These are phyloP conservation scores for Boletellus ananiceps DNA, from an alignment of 768 basidiomycete genomes.

Conservation along the genomic window DNA sequence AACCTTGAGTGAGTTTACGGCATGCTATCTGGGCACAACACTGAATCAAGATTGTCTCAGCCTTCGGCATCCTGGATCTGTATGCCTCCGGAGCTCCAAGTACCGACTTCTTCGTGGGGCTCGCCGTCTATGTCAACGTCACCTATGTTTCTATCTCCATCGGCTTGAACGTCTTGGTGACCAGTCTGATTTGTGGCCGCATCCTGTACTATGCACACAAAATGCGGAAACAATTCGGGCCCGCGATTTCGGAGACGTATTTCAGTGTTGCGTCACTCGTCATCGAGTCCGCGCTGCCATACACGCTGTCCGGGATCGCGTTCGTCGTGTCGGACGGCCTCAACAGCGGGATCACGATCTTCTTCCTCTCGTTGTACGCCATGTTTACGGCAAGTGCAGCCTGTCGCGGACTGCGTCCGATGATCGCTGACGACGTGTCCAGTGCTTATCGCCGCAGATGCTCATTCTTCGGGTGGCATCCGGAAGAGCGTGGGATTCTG, in stretches of 20 bases:
- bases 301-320: constrained; percentile 11
- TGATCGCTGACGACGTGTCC: not conserved
- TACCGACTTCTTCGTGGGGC: constrained; percentile 5
- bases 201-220: constrained; percentile 8
- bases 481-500: constrained; percentile 9
- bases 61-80: constrained; percentile 9
- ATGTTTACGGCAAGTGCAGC: constrained; percentile 10
- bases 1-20: not conserved
- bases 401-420: not conserved
- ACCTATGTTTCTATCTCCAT: constrained; percentile 9
- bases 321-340: constrained; percentile 9
- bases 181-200: constrained; percentile 12
- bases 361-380: constrained; percentile 12
- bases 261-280: constrained; percentile 5
- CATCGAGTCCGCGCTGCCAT: constrained; percentile 17
- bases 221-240: constrained; percentile 1
- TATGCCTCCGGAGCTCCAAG: constrained; percentile 2
- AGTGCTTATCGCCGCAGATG: constrained; percentile 16
- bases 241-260: not conserved
- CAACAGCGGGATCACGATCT: constrained; percentile 4
- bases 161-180: constrained; percentile 7
- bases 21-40: not conserved
- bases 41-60: not conserved
- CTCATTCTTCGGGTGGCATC: constrained; percentile 12
- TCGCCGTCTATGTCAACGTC: constrained; percentile 10